A percentile compares a stretch with the other conserved stretches of the same genome.
Evolutionary conservation across 2,329 filamentous ascomycete genomes (phyloP).

Genomic region (Pleoardoris graminearum): DNA sequence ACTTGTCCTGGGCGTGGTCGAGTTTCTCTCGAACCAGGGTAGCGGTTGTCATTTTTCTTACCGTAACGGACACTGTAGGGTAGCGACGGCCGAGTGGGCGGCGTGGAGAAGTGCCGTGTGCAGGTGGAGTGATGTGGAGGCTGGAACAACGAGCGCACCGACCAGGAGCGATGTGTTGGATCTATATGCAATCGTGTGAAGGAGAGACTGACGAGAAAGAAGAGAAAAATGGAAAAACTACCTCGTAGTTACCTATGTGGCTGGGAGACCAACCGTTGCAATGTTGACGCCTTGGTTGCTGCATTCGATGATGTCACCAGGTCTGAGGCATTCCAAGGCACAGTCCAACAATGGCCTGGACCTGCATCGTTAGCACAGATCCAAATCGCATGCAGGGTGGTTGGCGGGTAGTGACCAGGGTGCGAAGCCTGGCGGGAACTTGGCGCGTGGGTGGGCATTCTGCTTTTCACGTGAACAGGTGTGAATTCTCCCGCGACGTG

Average conservation of each 20-base stretch:
- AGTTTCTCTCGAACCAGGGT: constrained; percentile 28
- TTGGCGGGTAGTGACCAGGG: constrained; percentile 2
- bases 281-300: neutral
- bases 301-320: constrained; percentile 7
- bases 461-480: neutral
- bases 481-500: no score
- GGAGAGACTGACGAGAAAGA: neutral
- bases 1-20: constrained; percentile 23
- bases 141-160: neutral
- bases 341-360: no score
- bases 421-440: neutral
- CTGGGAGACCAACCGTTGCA: neutral
- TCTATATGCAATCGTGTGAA: neutral
- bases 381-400: neutral
- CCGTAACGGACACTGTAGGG: constrained; percentile 13
- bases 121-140: constrained; percentile 16
- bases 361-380: no score
- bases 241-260: constrained; percentile 1
- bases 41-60: constrained; percentile 28
- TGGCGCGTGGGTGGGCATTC: no score
- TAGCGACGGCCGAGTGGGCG: constrained; percentile 15
- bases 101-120: constrained; percentile 26
- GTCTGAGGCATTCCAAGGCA: neutral
- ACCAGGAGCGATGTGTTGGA: neutral
- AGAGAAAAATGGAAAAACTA: no score